Percentiles rank a stretch among this genome's conserved stretches.
These are phyloP conservation scores for Puccinia horiana DNA, from an alignment of 1,284 basidiomycete genomes.

Conservation along the genomic window DNA sequence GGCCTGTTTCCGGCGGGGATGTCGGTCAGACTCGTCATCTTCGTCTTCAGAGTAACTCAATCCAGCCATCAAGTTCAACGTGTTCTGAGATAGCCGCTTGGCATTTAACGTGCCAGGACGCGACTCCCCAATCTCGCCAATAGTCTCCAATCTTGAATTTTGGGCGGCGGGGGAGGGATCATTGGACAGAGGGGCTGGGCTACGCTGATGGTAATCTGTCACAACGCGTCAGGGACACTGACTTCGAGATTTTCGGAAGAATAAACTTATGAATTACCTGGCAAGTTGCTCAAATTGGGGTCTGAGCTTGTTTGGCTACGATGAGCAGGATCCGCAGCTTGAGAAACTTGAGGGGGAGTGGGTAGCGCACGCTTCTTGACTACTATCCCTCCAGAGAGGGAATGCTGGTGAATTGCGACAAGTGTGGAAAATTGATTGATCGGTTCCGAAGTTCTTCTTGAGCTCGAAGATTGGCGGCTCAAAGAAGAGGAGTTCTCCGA, in stretches of 20 bases:
- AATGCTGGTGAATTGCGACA: background rate
- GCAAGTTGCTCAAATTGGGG: background rate
- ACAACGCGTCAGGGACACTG: background rate
- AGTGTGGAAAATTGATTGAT: background rate
- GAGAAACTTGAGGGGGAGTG: conserved; percentile 16
- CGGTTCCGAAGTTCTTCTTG: conserved; percentile 31
- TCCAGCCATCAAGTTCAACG: conserved; percentile 3
- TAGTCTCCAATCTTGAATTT: conserved; percentile 53
- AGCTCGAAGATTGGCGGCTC: background rate
- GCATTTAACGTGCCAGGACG: conserved; percentile 54
- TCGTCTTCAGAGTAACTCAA: background rate
- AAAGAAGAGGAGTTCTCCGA: background rate
- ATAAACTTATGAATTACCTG: background rate
- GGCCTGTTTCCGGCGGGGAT: background rate
- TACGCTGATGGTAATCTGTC: background rate
- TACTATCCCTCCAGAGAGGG: background rate
- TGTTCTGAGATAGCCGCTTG: conserved; percentile 17
- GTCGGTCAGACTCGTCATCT: background rate
- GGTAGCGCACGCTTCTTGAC: conserved; percentile 42
- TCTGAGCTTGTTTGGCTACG: background rate
- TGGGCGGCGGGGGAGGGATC: background rate
- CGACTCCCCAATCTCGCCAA: conserved; percentile 56
- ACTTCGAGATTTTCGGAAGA: too few relatives aligned
- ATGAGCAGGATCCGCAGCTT: background rate
- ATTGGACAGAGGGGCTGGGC: background rate